Evolutionary conservation across 331 rosid genomes (phyloP).

Genomic region (Quercus lobata): DNA sequence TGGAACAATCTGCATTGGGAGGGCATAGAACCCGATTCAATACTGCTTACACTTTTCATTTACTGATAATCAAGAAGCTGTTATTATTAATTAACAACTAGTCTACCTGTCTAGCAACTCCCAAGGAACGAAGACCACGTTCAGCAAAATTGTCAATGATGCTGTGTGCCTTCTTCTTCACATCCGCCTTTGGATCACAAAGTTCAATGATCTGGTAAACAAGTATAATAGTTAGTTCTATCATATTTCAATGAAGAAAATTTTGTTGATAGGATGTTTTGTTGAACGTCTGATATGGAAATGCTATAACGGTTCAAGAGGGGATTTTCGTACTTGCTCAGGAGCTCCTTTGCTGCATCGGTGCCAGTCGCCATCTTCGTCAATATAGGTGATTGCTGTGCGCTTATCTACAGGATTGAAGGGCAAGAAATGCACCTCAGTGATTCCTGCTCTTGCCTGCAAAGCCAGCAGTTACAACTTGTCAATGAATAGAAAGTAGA

Average conservation of each 20-base stretch:
- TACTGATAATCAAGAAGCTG: not conserved
- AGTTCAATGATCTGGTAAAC: conserved; percentile 69
- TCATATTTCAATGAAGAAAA: not conserved
- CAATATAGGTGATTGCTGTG: conserved; percentile 83
- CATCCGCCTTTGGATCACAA: conserved; percentile 66
- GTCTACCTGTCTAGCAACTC: conserved; percentile 68
- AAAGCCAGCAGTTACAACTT: not conserved
- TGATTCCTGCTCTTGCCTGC: conserved; percentile 90
- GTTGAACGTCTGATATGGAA: not conserved
- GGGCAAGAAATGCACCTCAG: conserved; percentile 88
- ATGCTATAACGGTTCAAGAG: not conserved
- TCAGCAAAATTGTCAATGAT: conserved; percentile 68
- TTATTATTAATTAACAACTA: not conserved
- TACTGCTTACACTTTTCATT: not conserved
- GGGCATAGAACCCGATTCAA: not conserved
- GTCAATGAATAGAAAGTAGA: not conserved
- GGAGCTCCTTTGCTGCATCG: conserved; percentile 95
- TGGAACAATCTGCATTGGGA: conserved; percentile 44
- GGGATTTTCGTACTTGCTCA: conserved; percentile 60
- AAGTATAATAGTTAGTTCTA: not conserved
- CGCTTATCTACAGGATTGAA: conserved; percentile 93
- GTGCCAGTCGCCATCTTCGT: conserved; percentile 62
- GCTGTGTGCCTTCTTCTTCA: conserved; percentile 44
- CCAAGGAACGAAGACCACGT: conserved; percentile 82
- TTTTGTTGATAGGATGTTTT: not conserved